Conservation (phyloP, 371 early-diverging fungal species). For the Phascolomyces articulosus region DNA sequence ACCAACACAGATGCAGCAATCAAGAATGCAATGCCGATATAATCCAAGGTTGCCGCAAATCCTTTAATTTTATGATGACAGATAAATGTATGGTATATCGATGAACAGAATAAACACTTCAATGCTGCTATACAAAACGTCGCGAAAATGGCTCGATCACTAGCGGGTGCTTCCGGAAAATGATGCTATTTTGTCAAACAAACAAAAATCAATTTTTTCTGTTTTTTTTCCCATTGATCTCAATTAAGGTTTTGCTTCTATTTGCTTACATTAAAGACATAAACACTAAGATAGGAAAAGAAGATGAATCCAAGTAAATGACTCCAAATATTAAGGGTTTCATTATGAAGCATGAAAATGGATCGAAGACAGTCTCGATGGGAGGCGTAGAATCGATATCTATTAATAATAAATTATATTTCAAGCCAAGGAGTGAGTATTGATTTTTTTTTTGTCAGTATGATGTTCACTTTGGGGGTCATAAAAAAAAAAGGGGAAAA, state of each 20-base stretch:
- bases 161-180: constrained; percentile 51
- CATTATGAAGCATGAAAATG: constrained; percentile 72
- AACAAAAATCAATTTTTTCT: not conserved
- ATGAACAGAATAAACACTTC: constrained; percentile 70
- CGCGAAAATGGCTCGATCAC: constrained; percentile 59
- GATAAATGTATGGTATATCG: constrained; percentile 70
- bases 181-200: constrained; percentile 32
- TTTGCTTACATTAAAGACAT: constrained; percentile 52
- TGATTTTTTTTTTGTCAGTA: not conserved
- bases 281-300: constrained; percentile 53
- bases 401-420: not conserved
- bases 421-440: not conserved
- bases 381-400: constrained; percentile 62
- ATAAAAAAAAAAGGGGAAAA: not conserved
- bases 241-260: not conserved
- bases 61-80: constrained; percentile 62
- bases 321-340: constrained; percentile 76
- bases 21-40: constrained; percentile 70
- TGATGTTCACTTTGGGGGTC: too few species aligned
- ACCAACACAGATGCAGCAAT: constrained; percentile 68
- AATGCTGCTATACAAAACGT: constrained; percentile 68
- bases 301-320: constrained; percentile 69
- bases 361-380: constrained; percentile 58
- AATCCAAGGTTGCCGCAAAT: constrained; percentile 70
- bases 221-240: not conserved